A percentile compares a stretch with the other conserved stretches of the same genome.
Evolutionary conservation across 441 rosid species (phyloP).

Genomic region (Adansonia gregorii): DNA sequence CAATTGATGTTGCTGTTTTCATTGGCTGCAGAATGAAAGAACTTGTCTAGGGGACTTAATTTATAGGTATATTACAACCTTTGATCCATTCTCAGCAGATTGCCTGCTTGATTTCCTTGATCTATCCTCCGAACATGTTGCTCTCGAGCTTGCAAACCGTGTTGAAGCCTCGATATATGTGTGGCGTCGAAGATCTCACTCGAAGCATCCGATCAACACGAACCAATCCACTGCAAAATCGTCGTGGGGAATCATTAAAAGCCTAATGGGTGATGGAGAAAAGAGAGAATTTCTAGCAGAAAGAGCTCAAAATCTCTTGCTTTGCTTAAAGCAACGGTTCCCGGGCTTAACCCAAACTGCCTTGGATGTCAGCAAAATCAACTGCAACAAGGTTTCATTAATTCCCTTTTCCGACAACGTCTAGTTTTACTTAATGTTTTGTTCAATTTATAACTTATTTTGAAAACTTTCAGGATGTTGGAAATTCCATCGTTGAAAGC

Average conservation of each 20-base stretch:
- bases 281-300: slow-evolving; percentile 66
- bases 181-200: slow-evolving; percentile 58
- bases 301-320: slow-evolving; percentile 66
- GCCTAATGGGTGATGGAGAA: slow-evolving; percentile 58
- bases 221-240: slow-evolving; percentile 51
- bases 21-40: slow-evolving; percentile 60
- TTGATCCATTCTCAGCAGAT: slow-evolving; percentile 64
- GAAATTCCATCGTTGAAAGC: slow-evolving; percentile 71
- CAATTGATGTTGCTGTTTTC: background rate
- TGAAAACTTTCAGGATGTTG: slow-evolving; percentile 56
- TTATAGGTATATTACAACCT: slow-evolving; percentile 50
- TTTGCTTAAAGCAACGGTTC: slow-evolving; percentile 71
- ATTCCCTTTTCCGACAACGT: background rate
- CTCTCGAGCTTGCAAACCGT: slow-evolving; percentile 66
- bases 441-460: slow-evolving; percentile 13
- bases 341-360: slow-evolving; percentile 69
- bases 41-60: slow-evolving; percentile 64
- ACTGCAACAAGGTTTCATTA: slow-evolving; percentile 58
- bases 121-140: slow-evolving; percentile 63
- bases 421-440: background rate
- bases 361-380: slow-evolving; percentile 71
- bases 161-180: slow-evolving; percentile 70
- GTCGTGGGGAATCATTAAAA: slow-evolving; percentile 70
- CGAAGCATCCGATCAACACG: slow-evolving; percentile 46
- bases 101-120: slow-evolving; percentile 71